phyloP scores from a whole-genome alignment of 192 early-diverging fungal genomes.

The Coemansia sp. region DNA sequence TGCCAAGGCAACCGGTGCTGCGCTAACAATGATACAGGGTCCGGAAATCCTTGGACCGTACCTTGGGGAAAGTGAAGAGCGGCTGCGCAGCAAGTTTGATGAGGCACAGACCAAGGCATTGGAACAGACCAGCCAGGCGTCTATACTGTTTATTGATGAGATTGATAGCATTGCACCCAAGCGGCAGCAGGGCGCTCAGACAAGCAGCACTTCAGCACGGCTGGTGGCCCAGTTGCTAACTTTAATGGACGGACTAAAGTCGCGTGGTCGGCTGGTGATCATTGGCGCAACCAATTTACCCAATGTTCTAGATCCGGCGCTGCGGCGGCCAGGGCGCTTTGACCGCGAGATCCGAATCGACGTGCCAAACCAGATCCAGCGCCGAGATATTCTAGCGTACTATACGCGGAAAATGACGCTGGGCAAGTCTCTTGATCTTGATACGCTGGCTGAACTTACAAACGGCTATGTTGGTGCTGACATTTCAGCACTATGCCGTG shows the following conservation, averaged over 20 bases:
- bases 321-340: conserved; percentile 91
- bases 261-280: conserved; percentile 93
- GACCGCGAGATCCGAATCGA: conserved; percentile 98
- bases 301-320: conserved; percentile 93
- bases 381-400: conserved; percentile 64
- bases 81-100: conserved; percentile 67
- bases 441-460: conserved; percentile 61
- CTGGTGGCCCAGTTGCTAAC: conserved; percentile 97
- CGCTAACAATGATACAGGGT: conserved; percentile 74
- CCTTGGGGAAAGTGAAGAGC: conserved; percentile 85
- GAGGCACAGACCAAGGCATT: conserved; percentile 59
- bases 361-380: conserved; percentile 64
- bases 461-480: conserved; percentile 96
- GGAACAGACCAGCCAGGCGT: conserved; percentile 33
- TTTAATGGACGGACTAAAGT: conserved; percentile 98
- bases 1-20: conserved; percentile 64
- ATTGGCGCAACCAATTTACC: conserved; percentile 99
- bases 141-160: conserved; percentile 97
- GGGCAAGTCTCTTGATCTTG: conserved; percentile 53
- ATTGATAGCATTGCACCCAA: conserved; percentile 62
- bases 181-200: conserved; percentile 14
- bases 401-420: conserved; percentile 62
- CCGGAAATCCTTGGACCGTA: conserved; percentile 81
- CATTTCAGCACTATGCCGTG: conserved; percentile 78
- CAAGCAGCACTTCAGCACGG: conserved; percentile 75